Percentiles rank a stretch among this genome's conserved stretches.
These are phyloP conservation scores for Eugenia klotzschiana DNA, from an alignment of 441 rosid genomes.

Conservation along the genomic window DNA sequence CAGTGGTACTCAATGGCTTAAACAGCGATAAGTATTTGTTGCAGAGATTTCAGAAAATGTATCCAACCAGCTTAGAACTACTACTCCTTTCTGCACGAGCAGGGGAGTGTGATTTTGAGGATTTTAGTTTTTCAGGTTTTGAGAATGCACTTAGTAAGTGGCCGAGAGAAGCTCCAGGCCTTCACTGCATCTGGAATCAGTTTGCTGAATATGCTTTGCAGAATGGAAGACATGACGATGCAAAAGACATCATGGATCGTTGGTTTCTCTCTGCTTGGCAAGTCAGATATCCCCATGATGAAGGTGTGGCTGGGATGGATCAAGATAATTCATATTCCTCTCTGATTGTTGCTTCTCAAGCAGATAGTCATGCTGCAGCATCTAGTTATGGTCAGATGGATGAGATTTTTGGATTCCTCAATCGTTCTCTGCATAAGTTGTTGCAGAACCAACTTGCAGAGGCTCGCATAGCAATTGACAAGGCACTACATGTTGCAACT, in stretches of 20 bases:
- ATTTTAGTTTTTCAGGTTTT: conserved; percentile 30
- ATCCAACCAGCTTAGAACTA: conserved; percentile 62
- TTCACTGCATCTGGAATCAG: conserved; percentile 87
- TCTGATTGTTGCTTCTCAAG: conserved; percentile 12
- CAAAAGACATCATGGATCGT: conserved; percentile 42
- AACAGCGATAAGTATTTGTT: conserved; percentile 31
- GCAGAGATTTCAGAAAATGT: conserved; percentile 35
- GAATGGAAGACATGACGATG: conserved; percentile 30
- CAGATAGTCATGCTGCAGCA: conserved; percentile 15
- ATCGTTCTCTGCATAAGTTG: conserved; percentile 49
- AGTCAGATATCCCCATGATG: conserved; percentile 12
- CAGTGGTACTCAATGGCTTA: conserved; percentile 37
- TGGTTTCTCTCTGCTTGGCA: conserved; percentile 54
- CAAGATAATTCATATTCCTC: conserved; percentile 7
- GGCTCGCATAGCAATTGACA: conserved; percentile 43
- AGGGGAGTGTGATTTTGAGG: conserved; percentile 20
- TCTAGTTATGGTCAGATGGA: conserved; percentile 25
- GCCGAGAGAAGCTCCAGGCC: conserved; percentile 57
- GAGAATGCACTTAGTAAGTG: conserved; percentile 56
- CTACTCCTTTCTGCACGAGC: conserved; percentile 45
- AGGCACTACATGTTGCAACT: conserved; percentile 40
- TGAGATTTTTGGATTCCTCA: conserved; percentile 59
- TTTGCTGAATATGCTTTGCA: conserved; percentile 57
- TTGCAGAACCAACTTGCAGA: conserved; percentile 38
- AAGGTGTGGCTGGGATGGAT: conserved; percentile 8